Base-by-base conservation (phyloP, 805 yeast species). In the Brettanomyces naardenensis region DNA sequence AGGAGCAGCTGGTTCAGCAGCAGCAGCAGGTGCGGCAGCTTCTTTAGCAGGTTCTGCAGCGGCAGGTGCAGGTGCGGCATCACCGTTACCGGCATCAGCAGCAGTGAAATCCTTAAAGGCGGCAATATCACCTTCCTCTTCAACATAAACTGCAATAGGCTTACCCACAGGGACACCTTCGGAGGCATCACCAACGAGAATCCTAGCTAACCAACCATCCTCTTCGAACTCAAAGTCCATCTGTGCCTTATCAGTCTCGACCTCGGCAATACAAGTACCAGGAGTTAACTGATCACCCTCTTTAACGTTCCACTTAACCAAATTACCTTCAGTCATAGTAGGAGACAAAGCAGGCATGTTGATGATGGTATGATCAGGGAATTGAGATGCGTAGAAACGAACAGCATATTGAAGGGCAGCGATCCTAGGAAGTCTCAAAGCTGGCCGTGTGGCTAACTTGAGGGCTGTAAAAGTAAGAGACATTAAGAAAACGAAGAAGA, bases 291-390 rank as follows among this genome's bases (percentile, higher is more conserved):
- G 65, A 60, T 92, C 98, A 56, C 98, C 98, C 28, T 80, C 85
- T 32, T 74, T 64, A 69, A 89, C 92, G 59, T 78, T 73, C 98
- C 98, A 92, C 42, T 76, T 69, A 28, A 90, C 90, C 47, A 92
- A 69, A 62, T 78, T 81, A 59, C 98, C 98, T 58, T 85, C 90
- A 44, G 96, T 84, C 99, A 92, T 92, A 38, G 99, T 92, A 48
- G 99, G 98, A n/a, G 97, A 90, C 54, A 92, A 70, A 7, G 99
- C 98, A 35, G 98, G 99, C 98, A 92, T 92, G 60, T 80, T 81
- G 53, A 92, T 87, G 56, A 92, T 79, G 43, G 83, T 77, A 65
- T 92, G 97, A 17, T 49, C 56, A 27, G 65, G 66, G 48, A 54
- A 61, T 33, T 58, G 57, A 36, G 54, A 47, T 9, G 51, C 52